phyloP scores from a whole-genome alignment of 208 protist species.

The Angomonas desouzai region DNA sequence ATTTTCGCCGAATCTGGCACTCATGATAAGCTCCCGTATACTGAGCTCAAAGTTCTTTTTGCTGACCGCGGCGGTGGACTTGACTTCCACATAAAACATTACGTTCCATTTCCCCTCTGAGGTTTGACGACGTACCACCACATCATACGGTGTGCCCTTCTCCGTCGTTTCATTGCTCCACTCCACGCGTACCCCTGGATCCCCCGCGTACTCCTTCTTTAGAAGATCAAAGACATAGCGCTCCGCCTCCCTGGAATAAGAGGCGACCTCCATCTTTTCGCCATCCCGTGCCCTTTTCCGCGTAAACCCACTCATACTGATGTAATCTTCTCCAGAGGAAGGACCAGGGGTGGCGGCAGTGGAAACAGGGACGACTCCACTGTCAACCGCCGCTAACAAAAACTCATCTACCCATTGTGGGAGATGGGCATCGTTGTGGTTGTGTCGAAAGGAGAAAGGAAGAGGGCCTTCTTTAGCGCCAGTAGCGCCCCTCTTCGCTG shows the following conservation, averaged over 20 bases:
- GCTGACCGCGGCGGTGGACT: constrained; percentile 55
- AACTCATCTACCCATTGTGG: not conserved
- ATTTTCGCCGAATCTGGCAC: constrained; percentile 56
- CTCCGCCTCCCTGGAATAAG: constrained; percentile 70
- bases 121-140: constrained; percentile 29
- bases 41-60: constrained; percentile 80
- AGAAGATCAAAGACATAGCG: constrained; percentile 61
- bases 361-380: not conserved
- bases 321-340: not conserved
- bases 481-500: too few relatives aligned
- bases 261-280: constrained; percentile 19
- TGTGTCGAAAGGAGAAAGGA: too few relatives aligned
- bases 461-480: not conserved
- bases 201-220: constrained; percentile 25
- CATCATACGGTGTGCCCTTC: constrained; percentile 71
- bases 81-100: constrained; percentile 74
- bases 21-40: constrained; percentile 71
- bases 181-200: constrained; percentile 40
- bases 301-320: not conserved
- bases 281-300: constrained; percentile 1
- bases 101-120: constrained; percentile 21
- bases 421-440: not conserved
- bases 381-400: not conserved
- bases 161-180: constrained; percentile 76
- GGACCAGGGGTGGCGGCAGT: too few relatives aligned